Evolutionary conservation across 805 yeast genomes (phyloP).

Genomic region (Wickerhamomyces alni): DNA sequence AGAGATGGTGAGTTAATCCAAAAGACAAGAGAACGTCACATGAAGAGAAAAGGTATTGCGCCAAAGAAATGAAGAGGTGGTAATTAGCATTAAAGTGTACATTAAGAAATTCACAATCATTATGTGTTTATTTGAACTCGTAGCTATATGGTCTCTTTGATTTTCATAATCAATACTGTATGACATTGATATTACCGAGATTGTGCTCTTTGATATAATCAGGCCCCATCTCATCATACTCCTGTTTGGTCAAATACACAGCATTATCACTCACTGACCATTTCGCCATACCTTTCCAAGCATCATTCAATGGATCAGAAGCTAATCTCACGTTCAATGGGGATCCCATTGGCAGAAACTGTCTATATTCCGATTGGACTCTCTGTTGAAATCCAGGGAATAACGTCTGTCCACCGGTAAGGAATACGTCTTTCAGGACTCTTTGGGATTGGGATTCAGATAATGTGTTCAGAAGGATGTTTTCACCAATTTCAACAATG

Average conservation of each 20-base stretch:
- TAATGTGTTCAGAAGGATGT: conserved; percentile 50
- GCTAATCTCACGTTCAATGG: conserved; percentile 59
- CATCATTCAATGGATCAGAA: conserved; percentile 62
- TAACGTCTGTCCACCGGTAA: conserved; percentile 81
- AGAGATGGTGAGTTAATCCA: conserved; percentile 71
- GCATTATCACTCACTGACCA: conserved; percentile 55
- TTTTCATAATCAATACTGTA: conserved; percentile 1
- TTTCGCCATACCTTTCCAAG: conserved; percentile 93
- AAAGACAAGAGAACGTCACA: conserved; percentile 56
- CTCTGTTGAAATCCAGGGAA: conserved; percentile 64
- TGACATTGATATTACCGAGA: conserved; percentile 48
- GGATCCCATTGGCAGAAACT: conserved; percentile 64
- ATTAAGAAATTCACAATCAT: not conserved
- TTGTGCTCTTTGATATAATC: conserved; percentile 86
- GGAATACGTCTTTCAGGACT: conserved; percentile 57
- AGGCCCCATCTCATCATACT: conserved; percentile 84
- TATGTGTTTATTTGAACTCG: not conserved
- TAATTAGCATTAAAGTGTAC: not conserved
- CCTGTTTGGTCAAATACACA: conserved; percentile 53
- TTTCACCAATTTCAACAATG: conserved; percentile 68
- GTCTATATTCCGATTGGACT: conserved; percentile 59
- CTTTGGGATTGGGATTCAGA: conserved; percentile 47
- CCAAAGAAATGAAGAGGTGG: conserved; percentile 33
- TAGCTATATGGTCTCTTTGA: no score
- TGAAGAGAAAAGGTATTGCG: conserved; percentile 69